Base-by-base conservation (phyloP, 2,329 filamentous ascomycete species). In the Talaromyces piceae region DNA sequence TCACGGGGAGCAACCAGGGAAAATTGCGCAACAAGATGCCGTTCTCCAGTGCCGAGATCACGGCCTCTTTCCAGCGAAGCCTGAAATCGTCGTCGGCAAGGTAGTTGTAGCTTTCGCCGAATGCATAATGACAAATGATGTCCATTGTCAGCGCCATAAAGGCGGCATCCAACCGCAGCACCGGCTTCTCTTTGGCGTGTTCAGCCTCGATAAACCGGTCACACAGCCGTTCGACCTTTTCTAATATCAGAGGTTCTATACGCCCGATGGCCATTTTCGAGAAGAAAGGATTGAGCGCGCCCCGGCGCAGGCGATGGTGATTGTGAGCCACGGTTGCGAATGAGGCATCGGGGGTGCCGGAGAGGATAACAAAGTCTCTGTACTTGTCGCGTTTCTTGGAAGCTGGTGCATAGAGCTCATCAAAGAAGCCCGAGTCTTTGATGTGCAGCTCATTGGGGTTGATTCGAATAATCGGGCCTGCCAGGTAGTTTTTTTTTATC, bases 121-220 rank as follows among this genome's bases (percentile, higher is more conserved):
- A 72, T n/a, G 60, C 63, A 44, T 73, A 72, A 18, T 68, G 57
- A 1, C 62, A 65, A 50, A 70, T 68, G 11, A 71, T 63, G 52
- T 73, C 70, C 18, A 61, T 60, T 3, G 64, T 67, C 18, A 68
- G 54, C 6, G 61, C 61, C 9, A 58, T 59, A 26, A 61, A 66
- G 5, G 61, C 63, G 0, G 57, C 54, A 43, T 61, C 56, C 5
- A 67, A 43, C 9, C 53, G 51, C 1, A 66, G 53, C 6, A 64
- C 59, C 0, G 52, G 44, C 2, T 45, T 30, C 52, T 47, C 28
- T 51, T 39, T 56, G 0, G 44, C 9, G 7, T 46, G 25, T 9
- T 37, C 54, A 4, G 60, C 60, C 7, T 57, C 48, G 18, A 58
- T 59, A 16, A 66, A 60, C 5, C 61, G 59, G 25, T 50, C 16